These are phyloP conservation scores for Geotrichum australiense DNA, from an alignment of 1,139 yeast genomes.

Conservation along the genomic window DNA sequence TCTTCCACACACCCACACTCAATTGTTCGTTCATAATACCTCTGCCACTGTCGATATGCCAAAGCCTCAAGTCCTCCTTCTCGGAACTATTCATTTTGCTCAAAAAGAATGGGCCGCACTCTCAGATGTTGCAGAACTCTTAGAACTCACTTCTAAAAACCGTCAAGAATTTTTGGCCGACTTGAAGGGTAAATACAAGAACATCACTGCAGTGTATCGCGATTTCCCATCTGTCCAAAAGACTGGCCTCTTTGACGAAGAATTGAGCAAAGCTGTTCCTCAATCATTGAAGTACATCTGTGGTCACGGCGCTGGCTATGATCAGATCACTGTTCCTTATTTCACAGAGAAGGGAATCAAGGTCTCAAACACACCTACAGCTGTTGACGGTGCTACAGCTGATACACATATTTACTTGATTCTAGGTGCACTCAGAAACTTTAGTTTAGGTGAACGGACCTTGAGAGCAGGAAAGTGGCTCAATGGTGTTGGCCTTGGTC, in stretches of 20 bases:
- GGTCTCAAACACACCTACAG: slow-evolving; percentile 59
- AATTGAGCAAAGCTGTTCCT: slow-evolving; percentile 57
- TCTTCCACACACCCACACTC: neutral
- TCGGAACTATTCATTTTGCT: slow-evolving; percentile 25
- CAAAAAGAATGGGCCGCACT: slow-evolving; percentile 24
- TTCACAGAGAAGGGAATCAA: slow-evolving; percentile 47
- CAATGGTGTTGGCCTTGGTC: slow-evolving; percentile 31
- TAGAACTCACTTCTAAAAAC: slow-evolving; percentile 19
- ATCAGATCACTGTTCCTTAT: slow-evolving; percentile 46
- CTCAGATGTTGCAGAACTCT: slow-evolving; percentile 25
- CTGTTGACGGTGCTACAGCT: slow-evolving; percentile 73
- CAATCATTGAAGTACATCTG: slow-evolving; percentile 53
- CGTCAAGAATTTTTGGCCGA: slow-evolving; percentile 32
- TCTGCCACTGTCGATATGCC: too few relatives aligned
- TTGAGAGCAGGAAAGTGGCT: slow-evolving; percentile 37
- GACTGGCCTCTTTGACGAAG: slow-evolving; percentile 67
- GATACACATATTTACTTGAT: slow-evolving; percentile 58
- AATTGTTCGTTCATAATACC: neutral
- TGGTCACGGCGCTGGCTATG: slow-evolving; percentile 94
- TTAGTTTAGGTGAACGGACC: slow-evolving; percentile 36
- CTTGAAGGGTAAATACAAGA: slow-evolving; percentile 29
- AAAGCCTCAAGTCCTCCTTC: slow-evolving; percentile 24
- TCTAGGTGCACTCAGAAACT: slow-evolving; percentile 56
- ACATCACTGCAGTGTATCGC: slow-evolving; percentile 32
- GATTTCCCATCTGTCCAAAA: slow-evolving; percentile 20